Evolutionary conservation across 2,329 filamentous ascomycete genomes (phyloP).

Genomic region (Calycina herbarum): DNA sequence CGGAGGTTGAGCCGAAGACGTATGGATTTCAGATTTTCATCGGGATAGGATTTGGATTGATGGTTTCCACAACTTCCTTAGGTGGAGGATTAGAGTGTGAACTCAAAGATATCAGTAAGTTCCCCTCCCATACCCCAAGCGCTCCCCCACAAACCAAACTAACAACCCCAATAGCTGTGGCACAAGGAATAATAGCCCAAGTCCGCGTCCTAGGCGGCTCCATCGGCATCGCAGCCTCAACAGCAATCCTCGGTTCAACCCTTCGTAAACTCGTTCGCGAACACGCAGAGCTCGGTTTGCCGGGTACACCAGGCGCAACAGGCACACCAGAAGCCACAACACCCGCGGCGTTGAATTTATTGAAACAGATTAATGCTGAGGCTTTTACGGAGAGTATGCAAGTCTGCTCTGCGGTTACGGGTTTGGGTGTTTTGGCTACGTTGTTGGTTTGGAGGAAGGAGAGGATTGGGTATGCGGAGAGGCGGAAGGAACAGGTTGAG

Average conservation of each 20-base stretch:
- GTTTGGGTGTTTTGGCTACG: constrained; percentile 19
- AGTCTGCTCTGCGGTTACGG: constrained; percentile 26
- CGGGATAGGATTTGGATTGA: constrained; percentile 58
- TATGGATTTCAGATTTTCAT: constrained; percentile 58
- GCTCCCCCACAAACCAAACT: not conserved
- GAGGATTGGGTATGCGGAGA: constrained; percentile 11
- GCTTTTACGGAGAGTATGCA: constrained; percentile 29
- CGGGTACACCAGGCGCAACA: too few relatives aligned
- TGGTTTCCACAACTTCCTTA: constrained; percentile 40
- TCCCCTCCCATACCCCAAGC: not conserved
- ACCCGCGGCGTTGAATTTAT: constrained; percentile 8
- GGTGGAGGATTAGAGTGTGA: constrained; percentile 55
- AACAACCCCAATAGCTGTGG: constrained; percentile 42
- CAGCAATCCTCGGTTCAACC: constrained; percentile 49
- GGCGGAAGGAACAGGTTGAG: constrained; percentile 14
- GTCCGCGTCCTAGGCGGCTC: constrained; percentile 59
- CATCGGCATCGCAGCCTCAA: constrained; percentile 57
- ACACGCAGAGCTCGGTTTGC: not conserved
- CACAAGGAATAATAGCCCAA: constrained; percentile 60
- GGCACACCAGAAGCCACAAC: too few relatives aligned
- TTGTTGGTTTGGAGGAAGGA: constrained; percentile 15
- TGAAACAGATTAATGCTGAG: constrained; percentile 26
- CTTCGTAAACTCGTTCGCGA: constrained; percentile 19
- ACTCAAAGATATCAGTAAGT: constrained; percentile 34
- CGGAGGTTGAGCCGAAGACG: constrained; percentile 18